Evolutionary conservation across 2,329 filamentous ascomycete species (phyloP), one percentile per base, ranked within the genome.

Genomic region (Colletotrichum filicis): DNA sequence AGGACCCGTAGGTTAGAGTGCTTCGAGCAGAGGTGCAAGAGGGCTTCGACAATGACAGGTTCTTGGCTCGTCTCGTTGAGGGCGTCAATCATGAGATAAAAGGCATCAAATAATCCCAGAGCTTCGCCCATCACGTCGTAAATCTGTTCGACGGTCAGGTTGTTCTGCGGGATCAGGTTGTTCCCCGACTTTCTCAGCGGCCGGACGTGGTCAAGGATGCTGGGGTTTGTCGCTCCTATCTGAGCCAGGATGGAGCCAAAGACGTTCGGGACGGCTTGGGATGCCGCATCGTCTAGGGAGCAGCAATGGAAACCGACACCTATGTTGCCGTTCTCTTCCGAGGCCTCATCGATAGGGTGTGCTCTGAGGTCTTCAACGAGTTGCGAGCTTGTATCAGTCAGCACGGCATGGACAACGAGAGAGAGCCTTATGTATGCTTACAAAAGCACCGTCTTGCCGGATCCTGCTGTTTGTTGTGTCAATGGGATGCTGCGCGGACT

Each of bases 361-460:
- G 12, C 30, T 65, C 76, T 68, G 7, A 77, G 62, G 52, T 77
- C 58, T 2, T 78, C 75, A 14, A 77, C 75, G 8, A 79, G 74
- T 32, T 74, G 75, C 3, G 77, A 79, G 57, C 77, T 78, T 42
- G 7, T 37, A 26, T 30, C 30, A 14, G 30, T 26, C 42, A 32
- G 14, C 49, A 70, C 24, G 42, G 24, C n/a, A 7, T 12, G 7
- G 30, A 11, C 30, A 32, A 32, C 8, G 8, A 32, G 30, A 32
- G 28, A 7, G 42, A n/a, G 32, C 28, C 11, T 30, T 42, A 4
- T 16, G 1, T 26, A 8, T 14, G n/a, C 69, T 69, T 72, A 77
- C 77, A 78, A 80, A 2, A 80, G 71, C 5, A 77, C 76, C 3
- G 79, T 80, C 64, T 80, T 80, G 6, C 79, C 77, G 1, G 78